A percentile compares a stretch with the other conserved stretches of the same genome.
phyloP scores from a whole-genome alignment of 1,139 yeast genomes.

The Nakaseomyces nivariensis region DNA sequence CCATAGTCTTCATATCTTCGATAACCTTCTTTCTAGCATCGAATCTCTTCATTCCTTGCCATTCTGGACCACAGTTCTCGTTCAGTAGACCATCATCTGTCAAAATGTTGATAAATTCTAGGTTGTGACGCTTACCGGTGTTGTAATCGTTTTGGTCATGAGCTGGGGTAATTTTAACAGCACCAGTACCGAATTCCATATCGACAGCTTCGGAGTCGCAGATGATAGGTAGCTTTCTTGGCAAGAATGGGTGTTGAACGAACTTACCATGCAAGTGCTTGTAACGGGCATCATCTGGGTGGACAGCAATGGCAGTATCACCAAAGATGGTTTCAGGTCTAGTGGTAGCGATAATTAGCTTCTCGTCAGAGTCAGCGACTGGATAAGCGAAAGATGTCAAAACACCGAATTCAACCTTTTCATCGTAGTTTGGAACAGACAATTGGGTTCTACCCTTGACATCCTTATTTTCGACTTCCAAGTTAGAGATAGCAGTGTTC shows the following conservation, averaged over 20 bases:
- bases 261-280: slow-evolving; percentile 89
- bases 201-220: slow-evolving; percentile 92
- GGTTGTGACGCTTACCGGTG: slow-evolving; percentile 88
- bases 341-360: slow-evolving; percentile 86
- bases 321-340: slow-evolving; percentile 98
- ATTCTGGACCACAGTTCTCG: slow-evolving; percentile 80
- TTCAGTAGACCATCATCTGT: slow-evolving; percentile 89
- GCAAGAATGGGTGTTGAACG: slow-evolving; percentile 83
- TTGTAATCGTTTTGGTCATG: slow-evolving; percentile 95
- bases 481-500: slow-evolving; percentile 89
- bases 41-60: slow-evolving; percentile 84
- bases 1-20: slow-evolving; percentile 65
- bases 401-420: slow-evolving; percentile 91
- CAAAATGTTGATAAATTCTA: slow-evolving; percentile 80
- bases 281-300: slow-evolving; percentile 89
- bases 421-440: slow-evolving; percentile 82
- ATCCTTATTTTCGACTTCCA: slow-evolving; percentile 91
- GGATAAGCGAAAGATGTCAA: slow-evolving; percentile 88
- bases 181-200: slow-evolving; percentile 99
- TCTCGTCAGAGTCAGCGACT: slow-evolving; percentile 82
- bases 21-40: slow-evolving; percentile 86
- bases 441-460: slow-evolving; percentile 72
- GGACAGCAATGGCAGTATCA: slow-evolving; percentile 96
- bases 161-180: slow-evolving; percentile 97
- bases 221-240: slow-evolving; percentile 76